A percentile compares a stretch with the other conserved stretches of the same genome.
Evolutionary conservation across 1,284 basidiomycete genomes (phyloP).

Genomic region (Chondrostereum purpureum): DNA sequence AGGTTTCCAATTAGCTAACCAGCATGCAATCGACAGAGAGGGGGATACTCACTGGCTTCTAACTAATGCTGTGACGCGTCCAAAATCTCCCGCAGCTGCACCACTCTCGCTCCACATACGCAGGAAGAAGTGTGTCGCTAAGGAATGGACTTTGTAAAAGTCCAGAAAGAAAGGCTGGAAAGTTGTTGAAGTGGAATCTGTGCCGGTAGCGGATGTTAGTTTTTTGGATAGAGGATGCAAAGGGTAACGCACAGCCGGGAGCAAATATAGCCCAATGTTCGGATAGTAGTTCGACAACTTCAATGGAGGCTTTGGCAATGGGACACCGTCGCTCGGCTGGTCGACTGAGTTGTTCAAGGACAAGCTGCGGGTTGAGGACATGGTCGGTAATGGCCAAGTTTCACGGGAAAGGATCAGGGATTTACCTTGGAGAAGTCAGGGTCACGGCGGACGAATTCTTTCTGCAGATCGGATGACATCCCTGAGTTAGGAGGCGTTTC

Average conservation of each 20-base stretch:
- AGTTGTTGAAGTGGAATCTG: constrained; percentile 75
- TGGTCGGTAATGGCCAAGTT: neutral
- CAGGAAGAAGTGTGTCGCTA: constrained; percentile 85
- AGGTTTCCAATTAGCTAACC: too few species aligned
- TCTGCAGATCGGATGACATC: constrained; percentile 39
- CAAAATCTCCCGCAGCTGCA: constrained; percentile 75
- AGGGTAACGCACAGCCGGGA: constrained; percentile 54
- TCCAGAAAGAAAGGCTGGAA: constrained; percentile 91
- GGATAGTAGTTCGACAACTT: constrained; percentile 82
- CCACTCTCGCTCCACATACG: constrained; percentile 95
- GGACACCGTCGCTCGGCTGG: constrained; percentile 78
- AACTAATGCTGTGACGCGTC: constrained; percentile 75
- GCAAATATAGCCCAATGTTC: constrained; percentile 83
- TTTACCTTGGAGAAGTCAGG: constrained; percentile 77
- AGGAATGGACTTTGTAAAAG: constrained; percentile 76
- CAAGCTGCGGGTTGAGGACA: constrained; percentile 48
- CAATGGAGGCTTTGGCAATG: constrained; percentile 80
- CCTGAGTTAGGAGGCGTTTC: neutral
- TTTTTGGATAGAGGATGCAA: constrained; percentile 2
- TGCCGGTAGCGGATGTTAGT: constrained; percentile 8
- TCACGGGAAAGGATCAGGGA: neutral
- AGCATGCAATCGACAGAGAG: too few species aligned
- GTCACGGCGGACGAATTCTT: constrained; percentile 66
- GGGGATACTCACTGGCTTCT: constrained; percentile 70
- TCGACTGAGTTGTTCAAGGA: constrained; percentile 81